These are phyloP conservation scores for Wickerhamomyces ciferrii DNA, from an alignment of 805 yeast species.

Conservation along the genomic window DNA sequence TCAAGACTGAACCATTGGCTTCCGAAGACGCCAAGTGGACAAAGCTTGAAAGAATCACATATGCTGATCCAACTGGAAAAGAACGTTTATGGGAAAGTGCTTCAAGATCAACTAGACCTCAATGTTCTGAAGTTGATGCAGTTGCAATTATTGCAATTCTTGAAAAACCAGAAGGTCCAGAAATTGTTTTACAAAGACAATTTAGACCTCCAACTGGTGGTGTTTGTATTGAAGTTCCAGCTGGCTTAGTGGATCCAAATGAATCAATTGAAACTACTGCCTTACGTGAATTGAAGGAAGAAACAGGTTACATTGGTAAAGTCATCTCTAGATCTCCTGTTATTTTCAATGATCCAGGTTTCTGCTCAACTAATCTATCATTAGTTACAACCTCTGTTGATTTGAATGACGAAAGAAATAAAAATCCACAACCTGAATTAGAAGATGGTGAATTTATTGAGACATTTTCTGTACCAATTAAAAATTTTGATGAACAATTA, in stretches of 20 bases:
- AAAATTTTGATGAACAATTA: conserved; percentile 49
- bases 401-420: conserved; percentile 56
- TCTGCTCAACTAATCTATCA: conserved; percentile 82
- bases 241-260: conserved; percentile 85
- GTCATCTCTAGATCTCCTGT: conserved; percentile 41
- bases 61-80: conserved; percentile 67
- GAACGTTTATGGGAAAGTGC: conserved; percentile 89
- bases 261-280: conserved; percentile 81
- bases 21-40: conserved; percentile 61
- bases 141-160: conserved; percentile 84
- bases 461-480: conserved; percentile 69
- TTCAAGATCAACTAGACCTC: conserved; percentile 31
- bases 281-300: conserved; percentile 81
- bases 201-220: conserved; percentile 90
- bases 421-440: conserved; percentile 63
- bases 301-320: conserved; percentile 84
- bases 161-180: conserved; percentile 43
- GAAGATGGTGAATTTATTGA: conserved; percentile 94
- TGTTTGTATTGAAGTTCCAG: conserved; percentile 90
- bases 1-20: conserved; percentile 23
- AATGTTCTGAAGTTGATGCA: conserved; percentile 62
- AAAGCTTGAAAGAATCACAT: conserved; percentile 58
- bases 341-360: conserved; percentile 78
- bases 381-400: conserved; percentile 79
- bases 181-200: conserved; percentile 69